phyloP scores from a whole-genome alignment of 352 stramenopile species.

The Globisporangium heterothallicum region DNA sequence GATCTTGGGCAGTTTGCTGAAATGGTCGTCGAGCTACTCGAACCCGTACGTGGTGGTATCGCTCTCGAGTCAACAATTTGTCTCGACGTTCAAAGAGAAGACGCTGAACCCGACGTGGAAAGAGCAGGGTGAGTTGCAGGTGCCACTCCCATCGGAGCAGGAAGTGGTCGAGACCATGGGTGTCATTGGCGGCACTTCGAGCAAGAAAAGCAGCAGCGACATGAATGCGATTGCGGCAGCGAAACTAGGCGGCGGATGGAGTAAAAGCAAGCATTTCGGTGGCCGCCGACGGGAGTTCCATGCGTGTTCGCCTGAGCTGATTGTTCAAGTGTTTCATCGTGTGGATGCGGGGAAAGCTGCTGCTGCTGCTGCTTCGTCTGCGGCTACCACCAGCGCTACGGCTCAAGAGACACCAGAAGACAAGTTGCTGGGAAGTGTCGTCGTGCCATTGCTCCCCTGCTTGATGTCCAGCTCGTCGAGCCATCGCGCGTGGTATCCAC shows the following conservation, averaged over 20 bases:
- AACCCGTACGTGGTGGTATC: constrained; percentile 64
- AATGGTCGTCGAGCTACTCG: constrained; percentile 62
- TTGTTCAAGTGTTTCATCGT: constrained; percentile 58
- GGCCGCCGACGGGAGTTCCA: constrained; percentile 31
- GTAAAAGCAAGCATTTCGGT: constrained; percentile 13
- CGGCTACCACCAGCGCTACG: no score
- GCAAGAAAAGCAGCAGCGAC: constrained; percentile 14
- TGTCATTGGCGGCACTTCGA: constrained; percentile 12
- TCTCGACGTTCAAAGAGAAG: constrained; percentile 39
- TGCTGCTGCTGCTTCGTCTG: constrained; percentile 6
- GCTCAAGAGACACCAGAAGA: constrained; percentile 19
- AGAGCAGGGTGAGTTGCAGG: constrained; percentile 38
- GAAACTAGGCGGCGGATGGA: constrained; percentile 12
- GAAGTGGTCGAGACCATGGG: constrained; percentile 45
- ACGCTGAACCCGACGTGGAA: constrained; percentile 68
- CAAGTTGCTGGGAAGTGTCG: constrained; percentile 52
- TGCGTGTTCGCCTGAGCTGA: constrained; percentile 50
- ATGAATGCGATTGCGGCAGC: constrained; percentile 8
- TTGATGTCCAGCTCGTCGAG: constrained; percentile 52
- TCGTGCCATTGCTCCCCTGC: constrained; percentile 54
- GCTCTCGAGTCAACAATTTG: constrained; percentile 46
- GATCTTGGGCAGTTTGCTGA: constrained; percentile 59
- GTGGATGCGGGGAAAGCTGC: constrained; percentile 20
- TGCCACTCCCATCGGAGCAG: constrained; percentile 53
- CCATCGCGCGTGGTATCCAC: constrained; percentile 50